These are phyloP conservation scores for Cladorrhinum sp. DNA, from an alignment of 2,329 filamentous ascomycete species.

Conservation along the genomic window DNA sequence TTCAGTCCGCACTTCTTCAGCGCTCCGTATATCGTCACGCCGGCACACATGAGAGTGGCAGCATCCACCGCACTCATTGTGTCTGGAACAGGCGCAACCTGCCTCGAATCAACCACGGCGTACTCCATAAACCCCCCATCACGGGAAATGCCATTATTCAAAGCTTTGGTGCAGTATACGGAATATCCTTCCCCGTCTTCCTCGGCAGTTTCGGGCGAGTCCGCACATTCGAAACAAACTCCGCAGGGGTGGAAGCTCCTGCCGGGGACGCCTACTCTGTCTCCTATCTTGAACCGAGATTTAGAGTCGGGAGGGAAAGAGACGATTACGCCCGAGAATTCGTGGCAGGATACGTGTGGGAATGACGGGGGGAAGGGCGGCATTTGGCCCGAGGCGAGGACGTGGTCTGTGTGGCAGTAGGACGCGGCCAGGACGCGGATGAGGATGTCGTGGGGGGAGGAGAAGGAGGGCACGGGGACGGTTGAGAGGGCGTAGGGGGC, in stretches of 20 bases:
- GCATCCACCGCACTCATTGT: slow-evolving; percentile 36
- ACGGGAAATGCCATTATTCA: slow-evolving; percentile 27
- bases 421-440: slow-evolving; percentile 45
- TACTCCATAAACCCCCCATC: slow-evolving; percentile 42
- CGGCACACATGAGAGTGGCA: slow-evolving; percentile 42
- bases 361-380: slow-evolving; percentile 35
- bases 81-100: slow-evolving; percentile 32
- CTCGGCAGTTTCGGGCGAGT: slow-evolving; percentile 25
- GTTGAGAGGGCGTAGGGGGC: slow-evolving; percentile 38
- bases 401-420: slow-evolving; percentile 43
- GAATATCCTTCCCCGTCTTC: slow-evolving; percentile 39
- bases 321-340: slow-evolving; percentile 45
- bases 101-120: slow-evolving; percentile 40
- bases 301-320: slow-evolving; percentile 23
- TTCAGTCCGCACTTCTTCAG: slow-evolving; percentile 35
- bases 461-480: slow-evolving; percentile 34
- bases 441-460: slow-evolving; percentile 38
- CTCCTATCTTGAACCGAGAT: slow-evolving; percentile 26
- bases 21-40: slow-evolving; percentile 41
- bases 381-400: slow-evolving; percentile 30
- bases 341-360: slow-evolving; percentile 44
- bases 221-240: slow-evolving; percentile 41
- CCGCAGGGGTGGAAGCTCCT: slow-evolving; percentile 41
- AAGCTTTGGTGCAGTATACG: slow-evolving; percentile 34
- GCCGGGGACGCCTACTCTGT: slow-evolving; percentile 40